These are phyloP conservation scores for Batrachochytrium dendrobatidis DNA, from an alignment of 371 early-diverging fungal species.

Conservation along the genomic window DNA sequence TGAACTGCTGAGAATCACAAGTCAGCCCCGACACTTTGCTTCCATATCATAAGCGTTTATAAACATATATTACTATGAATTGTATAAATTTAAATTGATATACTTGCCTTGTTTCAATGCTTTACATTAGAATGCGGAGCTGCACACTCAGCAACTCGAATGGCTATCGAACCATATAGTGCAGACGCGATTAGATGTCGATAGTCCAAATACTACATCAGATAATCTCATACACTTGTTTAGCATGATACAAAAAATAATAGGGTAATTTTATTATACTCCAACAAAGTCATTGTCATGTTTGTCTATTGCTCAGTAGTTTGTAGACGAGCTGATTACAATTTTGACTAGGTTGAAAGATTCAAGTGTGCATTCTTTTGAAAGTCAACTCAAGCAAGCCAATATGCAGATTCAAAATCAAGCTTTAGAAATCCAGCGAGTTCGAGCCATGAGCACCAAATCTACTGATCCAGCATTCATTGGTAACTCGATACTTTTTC, in stretches of 20 bases:
- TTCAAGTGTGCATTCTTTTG: not conserved
- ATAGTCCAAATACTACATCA: conserved; percentile 3
- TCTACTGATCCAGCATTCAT: not conserved
- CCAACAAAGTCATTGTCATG: too few species aligned
- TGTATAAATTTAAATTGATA: too few species aligned
- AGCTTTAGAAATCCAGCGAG: conserved; percentile 1
- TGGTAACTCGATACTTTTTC: not conserved
- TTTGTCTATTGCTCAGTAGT: too few species aligned
- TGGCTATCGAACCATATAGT: not conserved
- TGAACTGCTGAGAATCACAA: too few species aligned
- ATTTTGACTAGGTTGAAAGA: not conserved
- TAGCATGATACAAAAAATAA: conserved; percentile 2
- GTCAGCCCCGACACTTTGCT: too few species aligned
- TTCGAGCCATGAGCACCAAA: not conserved
- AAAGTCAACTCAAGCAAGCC: not conserved
- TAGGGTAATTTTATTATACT: too few species aligned
- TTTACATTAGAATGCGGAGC: conserved; percentile 1
- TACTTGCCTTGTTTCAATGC: too few species aligned
- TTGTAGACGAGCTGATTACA: too few species aligned
- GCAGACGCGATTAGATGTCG: not conserved
- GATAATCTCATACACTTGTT: conserved; percentile 7
- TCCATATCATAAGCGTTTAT: too few species aligned
- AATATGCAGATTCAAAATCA: conserved; percentile 5
- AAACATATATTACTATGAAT: too few species aligned
- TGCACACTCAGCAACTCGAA: not conserved